Conservation (phyloP, 2,329 filamentous ascomycete genomes). For the Aspergillus quadricinctus region DNA sequence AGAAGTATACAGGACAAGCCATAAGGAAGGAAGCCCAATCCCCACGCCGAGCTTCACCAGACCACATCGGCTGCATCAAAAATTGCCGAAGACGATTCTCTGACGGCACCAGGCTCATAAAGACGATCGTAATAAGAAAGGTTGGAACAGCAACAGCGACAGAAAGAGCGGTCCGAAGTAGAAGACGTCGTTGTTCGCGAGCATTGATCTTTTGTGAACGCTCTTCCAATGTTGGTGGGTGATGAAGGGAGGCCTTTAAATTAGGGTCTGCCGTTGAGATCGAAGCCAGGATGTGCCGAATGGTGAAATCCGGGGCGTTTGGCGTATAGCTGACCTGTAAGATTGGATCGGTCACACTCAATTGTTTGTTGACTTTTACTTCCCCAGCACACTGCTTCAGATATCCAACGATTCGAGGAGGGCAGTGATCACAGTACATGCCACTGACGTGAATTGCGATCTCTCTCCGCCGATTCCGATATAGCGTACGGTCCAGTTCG, state of each 20-base stretch:
- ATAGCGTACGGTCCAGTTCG: too few species aligned
- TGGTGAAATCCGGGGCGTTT: slow-evolving; percentile 63
- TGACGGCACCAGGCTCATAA: slow-evolving; percentile 73
- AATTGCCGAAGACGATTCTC: slow-evolving; percentile 57
- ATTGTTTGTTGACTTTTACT: slow-evolving; percentile 36
- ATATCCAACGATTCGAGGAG: slow-evolving; percentile 41
- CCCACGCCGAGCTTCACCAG: slow-evolving; percentile 65
- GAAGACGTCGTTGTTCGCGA: slow-evolving; percentile 63
- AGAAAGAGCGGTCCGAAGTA: slow-evolving; percentile 67
- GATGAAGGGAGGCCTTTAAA: slow-evolving; percentile 67
- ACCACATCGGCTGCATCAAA: slow-evolving; percentile 66
- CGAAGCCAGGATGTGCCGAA: slow-evolving; percentile 66
- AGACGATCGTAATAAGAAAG: slow-evolving; percentile 82
- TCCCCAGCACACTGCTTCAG: slow-evolving; percentile 48
- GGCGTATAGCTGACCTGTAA: slow-evolving; percentile 69
- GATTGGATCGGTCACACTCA: slow-evolving; percentile 61
- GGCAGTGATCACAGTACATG: slow-evolving; percentile 71
- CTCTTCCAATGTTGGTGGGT: slow-evolving; percentile 79
- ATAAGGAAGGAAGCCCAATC: slow-evolving; percentile 78
- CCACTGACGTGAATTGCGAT: slow-evolving; percentile 65
- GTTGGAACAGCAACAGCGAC: slow-evolving; percentile 70
- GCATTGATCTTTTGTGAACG: slow-evolving; percentile 68
- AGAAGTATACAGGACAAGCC: slow-evolving; percentile 82
- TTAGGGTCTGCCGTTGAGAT: slow-evolving; percentile 63
- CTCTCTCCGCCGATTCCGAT: slow-evolving; percentile 43